A percentile compares a stretch with the other conserved stretches of the same genome.
These are phyloP conservation scores for Camellia lanceoleosa DNA, from an alignment of 148 eudicot species.

Conservation along the genomic window DNA sequence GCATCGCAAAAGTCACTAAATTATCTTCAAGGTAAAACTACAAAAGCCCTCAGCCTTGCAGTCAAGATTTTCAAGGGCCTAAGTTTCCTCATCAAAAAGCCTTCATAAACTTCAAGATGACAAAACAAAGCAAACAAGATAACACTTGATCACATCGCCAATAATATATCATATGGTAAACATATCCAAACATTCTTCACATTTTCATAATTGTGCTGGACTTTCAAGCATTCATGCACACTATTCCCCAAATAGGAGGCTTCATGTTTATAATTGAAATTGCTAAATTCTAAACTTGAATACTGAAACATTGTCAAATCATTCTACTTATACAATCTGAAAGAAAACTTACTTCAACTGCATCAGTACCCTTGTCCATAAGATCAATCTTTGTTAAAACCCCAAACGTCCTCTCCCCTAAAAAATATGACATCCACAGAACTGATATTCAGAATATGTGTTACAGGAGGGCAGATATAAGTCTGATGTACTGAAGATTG, in stretches of 20 bases:
- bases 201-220: background rate
- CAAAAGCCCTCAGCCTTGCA: too few species aligned
- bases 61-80: too few species aligned
- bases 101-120: background rate
- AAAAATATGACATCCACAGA: slow-evolving; percentile 9
- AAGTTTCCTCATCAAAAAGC: too few species aligned
- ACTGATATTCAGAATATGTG: background rate
- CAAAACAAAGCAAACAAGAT: background rate
- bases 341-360: slow-evolving; percentile 59
- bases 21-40: too few species aligned
- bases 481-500: background rate
- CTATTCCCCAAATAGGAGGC: background rate
- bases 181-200: background rate
- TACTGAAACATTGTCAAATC: background rate
- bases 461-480: background rate
- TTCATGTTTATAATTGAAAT: background rate
- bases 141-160: background rate
- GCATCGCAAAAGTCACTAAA: too few species aligned
- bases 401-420: slow-evolving; percentile 77
- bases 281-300: background rate
- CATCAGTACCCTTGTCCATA: slow-evolving; percentile 80
- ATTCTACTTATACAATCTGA: background rate
- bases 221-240: background rate
- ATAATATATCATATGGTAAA: background rate
- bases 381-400: slow-evolving; percentile 73